Evolutionary conservation across 805 yeast species (phyloP), one percentile per base, ranked within the genome.

Genomic region (Ogataea kodamae): DNA sequence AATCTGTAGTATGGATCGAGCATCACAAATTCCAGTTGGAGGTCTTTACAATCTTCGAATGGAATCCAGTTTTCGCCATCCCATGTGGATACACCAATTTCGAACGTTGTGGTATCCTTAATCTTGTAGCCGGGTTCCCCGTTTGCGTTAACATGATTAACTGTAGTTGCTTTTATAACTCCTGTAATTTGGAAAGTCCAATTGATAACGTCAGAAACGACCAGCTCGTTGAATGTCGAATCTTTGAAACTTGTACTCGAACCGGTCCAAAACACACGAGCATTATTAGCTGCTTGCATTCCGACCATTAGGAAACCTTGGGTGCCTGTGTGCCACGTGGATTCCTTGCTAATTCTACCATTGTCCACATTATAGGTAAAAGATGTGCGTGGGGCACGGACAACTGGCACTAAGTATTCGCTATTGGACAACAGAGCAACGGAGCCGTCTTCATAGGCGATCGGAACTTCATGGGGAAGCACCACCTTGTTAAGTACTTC

Each of bases 1-100:
- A 90, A 55, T 54, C 98, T 78, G 55, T 88, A 88, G 66, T 90
- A 92, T 25, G 99, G 98, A 57, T 92, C 97, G 44, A 92, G 73
- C 90, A 92, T 81, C 51, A 74, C 76, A 59, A 88, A 77, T 51
- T 87, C 89, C 37, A 92, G 66, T 64, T 92, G 98, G 36, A 85
- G 57, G 40, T 81, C 83, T 32, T 73, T 70, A 23, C 66, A 67
- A 5, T 54, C 59, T 22, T 30, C 30, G 55, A 59, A 87, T 18
- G 96, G 94, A 9, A 55, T 66, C 96, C 96, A 92, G 34, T 61
- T 30, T n/a, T 53, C 47, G 22, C 74, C 76, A 28, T 65, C 49
- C 54, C 64, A 64, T 44, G 65, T 65, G 18, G 75, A 65, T 1
- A 75, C 57, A 9, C 74, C 77, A 25, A 72, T 57, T 20, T 70